Conservation (phyloP, 768 basidiomycete species). For the Suillus subluteus region DNA sequence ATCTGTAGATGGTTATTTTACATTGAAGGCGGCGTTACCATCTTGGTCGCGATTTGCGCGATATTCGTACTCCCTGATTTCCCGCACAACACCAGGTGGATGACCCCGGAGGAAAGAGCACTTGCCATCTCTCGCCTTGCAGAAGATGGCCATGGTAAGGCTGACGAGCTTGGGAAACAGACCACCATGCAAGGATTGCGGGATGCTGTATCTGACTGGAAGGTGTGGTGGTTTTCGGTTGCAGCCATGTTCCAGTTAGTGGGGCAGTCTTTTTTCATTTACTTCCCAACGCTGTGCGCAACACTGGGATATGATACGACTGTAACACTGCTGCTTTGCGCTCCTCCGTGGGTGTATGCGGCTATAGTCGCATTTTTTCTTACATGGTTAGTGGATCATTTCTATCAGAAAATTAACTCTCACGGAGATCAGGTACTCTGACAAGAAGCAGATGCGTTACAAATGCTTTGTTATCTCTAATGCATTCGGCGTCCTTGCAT, state of each 20-base stretch:
- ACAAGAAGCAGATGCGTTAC: not conserved
- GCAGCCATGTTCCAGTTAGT: conserved; percentile 36
- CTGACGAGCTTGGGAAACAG: conserved; percentile 35
- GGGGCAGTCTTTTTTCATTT: not conserved
- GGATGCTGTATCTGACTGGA: conserved; percentile 70
- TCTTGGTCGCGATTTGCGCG: conserved; percentile 37
- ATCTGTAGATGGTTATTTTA: conserved; percentile 24
- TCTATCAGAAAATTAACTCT: not conserved
- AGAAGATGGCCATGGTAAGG: conserved; percentile 50
- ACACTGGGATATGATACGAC: not conserved
- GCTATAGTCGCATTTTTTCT: not conserved
- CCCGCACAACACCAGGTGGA: conserved; percentile 35
- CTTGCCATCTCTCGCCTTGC: conserved; percentile 36
- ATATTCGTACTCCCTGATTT: conserved; percentile 43
- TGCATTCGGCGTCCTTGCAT: not conserved
- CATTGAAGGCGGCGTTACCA: conserved; percentile 37
- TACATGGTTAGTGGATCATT: not conserved
- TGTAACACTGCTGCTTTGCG: not conserved
- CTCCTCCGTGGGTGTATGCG: not conserved
- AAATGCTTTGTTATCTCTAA: not conserved
- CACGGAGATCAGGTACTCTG: not conserved
- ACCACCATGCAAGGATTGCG: conserved; percentile 47
- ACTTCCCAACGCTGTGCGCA: not conserved
- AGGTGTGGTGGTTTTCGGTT: conserved; percentile 78
- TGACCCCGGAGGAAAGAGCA: conserved; percentile 32